phyloP scores from a whole-genome alignment of 1,284 basidiomycete species.

The Moniliophthora roreri region DNA sequence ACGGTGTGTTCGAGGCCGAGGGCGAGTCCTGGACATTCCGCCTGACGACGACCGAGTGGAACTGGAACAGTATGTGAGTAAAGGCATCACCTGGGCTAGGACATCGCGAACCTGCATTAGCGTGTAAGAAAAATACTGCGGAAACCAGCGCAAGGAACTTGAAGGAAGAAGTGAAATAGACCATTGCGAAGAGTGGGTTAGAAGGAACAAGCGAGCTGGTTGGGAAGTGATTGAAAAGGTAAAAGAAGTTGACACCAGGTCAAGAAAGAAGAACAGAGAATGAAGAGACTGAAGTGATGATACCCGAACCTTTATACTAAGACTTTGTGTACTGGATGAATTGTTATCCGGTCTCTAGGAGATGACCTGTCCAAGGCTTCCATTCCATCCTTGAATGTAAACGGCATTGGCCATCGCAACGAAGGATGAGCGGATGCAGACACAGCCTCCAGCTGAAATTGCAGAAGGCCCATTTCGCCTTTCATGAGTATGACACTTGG shows the following conservation, averaged over 20 bases:
- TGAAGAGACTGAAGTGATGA: slow-evolving; percentile 13
- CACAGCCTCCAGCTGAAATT: no score
- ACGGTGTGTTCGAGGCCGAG: no score
- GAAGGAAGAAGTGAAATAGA: slow-evolving; percentile 17
- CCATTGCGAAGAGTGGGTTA: slow-evolving; percentile 26
- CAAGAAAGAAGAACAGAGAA: slow-evolving; percentile 24
- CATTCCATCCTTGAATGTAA: no score
- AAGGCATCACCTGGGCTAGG: neutral
- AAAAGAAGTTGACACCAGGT: slow-evolving; percentile 20
- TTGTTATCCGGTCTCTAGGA: no score
- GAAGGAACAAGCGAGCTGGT: slow-evolving; percentile 29
- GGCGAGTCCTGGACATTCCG: neutral
- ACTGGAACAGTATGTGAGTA: neutral
- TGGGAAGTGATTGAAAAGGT: no score
- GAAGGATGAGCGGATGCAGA: no score
- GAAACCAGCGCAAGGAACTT: neutral
- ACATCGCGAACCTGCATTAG: neutral
- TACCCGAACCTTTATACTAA: no score
- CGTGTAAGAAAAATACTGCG: neutral
- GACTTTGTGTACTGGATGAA: no score
- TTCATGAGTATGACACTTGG: no score
- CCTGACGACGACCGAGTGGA: neutral
- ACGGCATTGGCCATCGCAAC: no score
- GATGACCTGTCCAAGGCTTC: no score
- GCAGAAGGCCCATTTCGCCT: no score